Evolutionary conservation across 2,329 filamentous ascomycete species (phyloP), one percentile per base, ranked within the genome.

Genomic region (Madurella fahalii): DNA sequence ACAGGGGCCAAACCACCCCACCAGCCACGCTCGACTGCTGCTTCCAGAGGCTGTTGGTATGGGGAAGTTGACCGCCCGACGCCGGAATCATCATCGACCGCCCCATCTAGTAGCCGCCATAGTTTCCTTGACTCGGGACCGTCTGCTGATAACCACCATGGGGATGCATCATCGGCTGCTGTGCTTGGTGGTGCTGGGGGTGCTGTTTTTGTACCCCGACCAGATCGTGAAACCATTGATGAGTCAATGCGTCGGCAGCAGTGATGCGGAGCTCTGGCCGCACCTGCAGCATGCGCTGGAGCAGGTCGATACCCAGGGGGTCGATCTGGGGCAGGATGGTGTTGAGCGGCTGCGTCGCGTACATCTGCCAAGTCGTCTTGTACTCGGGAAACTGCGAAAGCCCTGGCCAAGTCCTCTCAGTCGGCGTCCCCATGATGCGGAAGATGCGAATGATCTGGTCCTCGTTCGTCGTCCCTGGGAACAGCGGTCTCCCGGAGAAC

Each of bases 391-490:
- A 92, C 67, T 93, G 87, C 17, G 87, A 90, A 68, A 99, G 95
- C 41, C 92, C 92, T 0, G 93, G 93, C 94, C 94, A 99, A 4
- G 89, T 91, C 43, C 91, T 85, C 72, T 99, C 94, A 0, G 90
- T 95, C 0, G 94, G 94, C 0, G 94, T 99, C 58, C 94, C 94
- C 94, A 99, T 99, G 58, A 99, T 86, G 56, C 94, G 84, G 81
- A 99, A 99, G 71, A 99, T 99, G 70, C 95, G 91, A 60, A 95
- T 82, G 49, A 97, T 85, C 71, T 99, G 94, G 69, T 99, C 94
- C 72, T 99, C 94, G 70, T 99, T 99, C 39, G 94, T 96, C 1
- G 94, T 99, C 55, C 94, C 94, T 0, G 94, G 94, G 75, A 99
- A 99, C 7, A 99, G 81, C 0, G 94, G 94, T 16, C 94, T 83